Evolutionary conservation across 148 eudicot species (phyloP), one percentile per base, ranked within the genome.

Genomic region (Selenicereus undatus): DNA sequence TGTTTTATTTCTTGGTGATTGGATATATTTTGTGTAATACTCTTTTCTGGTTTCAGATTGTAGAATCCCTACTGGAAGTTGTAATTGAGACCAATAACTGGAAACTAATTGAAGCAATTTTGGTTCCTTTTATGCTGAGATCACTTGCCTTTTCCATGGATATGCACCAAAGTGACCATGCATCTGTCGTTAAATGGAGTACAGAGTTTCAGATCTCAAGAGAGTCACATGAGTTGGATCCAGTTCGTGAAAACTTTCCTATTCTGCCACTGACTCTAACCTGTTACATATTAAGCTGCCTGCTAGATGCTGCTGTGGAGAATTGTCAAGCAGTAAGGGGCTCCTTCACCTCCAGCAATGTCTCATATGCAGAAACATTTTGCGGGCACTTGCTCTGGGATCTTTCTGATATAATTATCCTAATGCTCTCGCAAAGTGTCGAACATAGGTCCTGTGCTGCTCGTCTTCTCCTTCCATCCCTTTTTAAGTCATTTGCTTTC

Each of bases 391-490:
- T 96, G 83, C 83, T 96, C 12, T 90, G 90, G 94, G 93, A 92
- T 84, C 82, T 93, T n/a, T 89, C 90, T 87, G 80, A 89, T 81
- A 76, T 92, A 83, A 83, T 89, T 80, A 71, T 91, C 76, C 83
- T 76, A 81, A 93, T 96, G 99, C 90, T 96, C 85, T 88, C 84
- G 73, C 89, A 90, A 69, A 91, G 94, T 81, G 74, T 71, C 71
- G 99, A 91, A 65, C 98, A 93, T 83, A 90, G 98, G 70, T 89
- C 94, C 43, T 89, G 88, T 83, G 92, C 93, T 74, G 82, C 90
- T 80, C 77, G 88, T 68, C 86, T 86, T 81, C 93, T 96, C 51
- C 89, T 97, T 81, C 99, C 98, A 72, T 81, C 79, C 73, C 78
- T 97, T 76, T 87, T 92, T 64, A 90, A 87, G 79, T 89, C 90